A percentile compares a stretch with the other conserved stretches of the same genome.
phyloP scores from a whole-genome alignment of 495 filamentous ascomycete genomes.

The Aspergillus carlsbadensis region DNA sequence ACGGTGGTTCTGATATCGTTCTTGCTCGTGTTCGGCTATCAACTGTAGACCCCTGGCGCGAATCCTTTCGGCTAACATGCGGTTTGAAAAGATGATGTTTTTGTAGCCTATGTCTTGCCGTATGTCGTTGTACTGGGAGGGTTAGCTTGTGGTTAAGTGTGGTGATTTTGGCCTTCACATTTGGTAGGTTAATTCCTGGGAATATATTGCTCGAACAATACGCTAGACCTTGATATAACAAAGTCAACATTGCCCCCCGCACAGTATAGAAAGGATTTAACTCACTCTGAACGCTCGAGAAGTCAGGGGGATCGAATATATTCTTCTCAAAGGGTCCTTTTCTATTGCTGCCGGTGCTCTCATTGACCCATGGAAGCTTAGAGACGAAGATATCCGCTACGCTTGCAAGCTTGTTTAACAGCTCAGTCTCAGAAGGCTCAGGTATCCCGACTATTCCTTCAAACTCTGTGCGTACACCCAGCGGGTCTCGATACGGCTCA shows the following conservation, averaged over 20 bases:
- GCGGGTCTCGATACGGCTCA: slow-evolving; percentile 51
- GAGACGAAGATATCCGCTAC: slow-evolving; percentile 32
- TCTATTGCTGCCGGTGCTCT: slow-evolving; percentile 32
- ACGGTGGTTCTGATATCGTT: slow-evolving; percentile 34
- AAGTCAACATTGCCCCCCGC: neutral
- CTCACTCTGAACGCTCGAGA: slow-evolving; percentile 42
- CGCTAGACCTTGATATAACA: slow-evolving; percentile 28
- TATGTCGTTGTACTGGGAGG: slow-evolving; percentile 45
- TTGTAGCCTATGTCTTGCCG: slow-evolving; percentile 46
- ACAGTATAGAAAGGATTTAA: neutral
- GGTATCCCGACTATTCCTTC: slow-evolving; percentile 45
- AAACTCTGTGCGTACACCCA: slow-evolving; percentile 43
- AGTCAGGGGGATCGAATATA: slow-evolving; percentile 40
- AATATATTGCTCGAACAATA: slow-evolving; percentile 47
- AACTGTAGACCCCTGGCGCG: slow-evolving; percentile 27
- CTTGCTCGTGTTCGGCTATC: slow-evolving; percentile 35
- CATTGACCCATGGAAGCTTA: slow-evolving; percentile 36
- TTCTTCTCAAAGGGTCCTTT: slow-evolving; percentile 46
- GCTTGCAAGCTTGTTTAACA: slow-evolving; percentile 32
- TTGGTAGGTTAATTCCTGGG: slow-evolving; percentile 37
- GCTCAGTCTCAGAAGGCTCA: slow-evolving; percentile 34
- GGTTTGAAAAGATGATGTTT: slow-evolving; percentile 48
- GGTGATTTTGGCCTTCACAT: slow-evolving; percentile 24
- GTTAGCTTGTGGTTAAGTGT: neutral
- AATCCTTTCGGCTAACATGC: slow-evolving; percentile 39